Evolutionary conservation across 306 rosid genomes (phyloP).

Genomic region (Ammopiptanthus mongolicus): DNA sequence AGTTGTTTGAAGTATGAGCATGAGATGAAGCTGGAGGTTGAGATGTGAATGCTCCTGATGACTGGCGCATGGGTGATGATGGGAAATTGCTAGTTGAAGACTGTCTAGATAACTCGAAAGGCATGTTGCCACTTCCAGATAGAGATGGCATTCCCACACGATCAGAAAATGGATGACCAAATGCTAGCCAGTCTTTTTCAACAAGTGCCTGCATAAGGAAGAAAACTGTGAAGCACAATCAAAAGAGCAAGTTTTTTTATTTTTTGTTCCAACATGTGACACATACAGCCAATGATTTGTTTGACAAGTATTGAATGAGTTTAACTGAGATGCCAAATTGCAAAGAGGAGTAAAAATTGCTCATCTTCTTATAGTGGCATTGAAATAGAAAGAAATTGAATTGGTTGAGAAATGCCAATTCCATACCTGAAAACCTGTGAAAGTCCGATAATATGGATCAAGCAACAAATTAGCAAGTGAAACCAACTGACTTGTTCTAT

Average conservation of each 20-base stretch:
- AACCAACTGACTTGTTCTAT: slow-evolving; percentile 91
- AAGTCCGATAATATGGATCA: slow-evolving; percentile 92
- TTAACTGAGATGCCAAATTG: not conserved
- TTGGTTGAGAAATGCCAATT: slow-evolving; percentile 10
- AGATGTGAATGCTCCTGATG: slow-evolving; percentile 59
- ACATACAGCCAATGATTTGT: slow-evolving; percentile 3
- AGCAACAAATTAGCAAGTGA: slow-evolving; percentile 89
- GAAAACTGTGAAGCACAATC: slow-evolving; percentile 10
- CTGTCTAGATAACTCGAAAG: slow-evolving; percentile 83
- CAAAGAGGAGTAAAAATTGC: not conserved
- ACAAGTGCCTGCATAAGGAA: slow-evolving; percentile 66
- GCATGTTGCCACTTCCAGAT: slow-evolving; percentile 48
- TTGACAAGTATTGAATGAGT: not conserved
- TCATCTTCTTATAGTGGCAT: not conserved
- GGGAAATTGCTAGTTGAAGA: slow-evolving; percentile 53
- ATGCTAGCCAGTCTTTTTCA: slow-evolving; percentile 98
- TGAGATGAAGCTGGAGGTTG: slow-evolving; percentile 61
- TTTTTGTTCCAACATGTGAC: not conserved
- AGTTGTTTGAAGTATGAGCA: slow-evolving; percentile 57
- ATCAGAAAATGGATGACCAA: slow-evolving; percentile 95
- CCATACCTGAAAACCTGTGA: slow-evolving; percentile 87
- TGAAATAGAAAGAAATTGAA: slow-evolving; percentile 13
- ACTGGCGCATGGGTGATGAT: slow-evolving; percentile 68
- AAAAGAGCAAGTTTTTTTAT: not conserved
- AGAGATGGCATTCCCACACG: slow-evolving; percentile 66